Conservation (phyloP, 805 yeast genomes). For the Cyberlindnera mississippiensis region DNA sequence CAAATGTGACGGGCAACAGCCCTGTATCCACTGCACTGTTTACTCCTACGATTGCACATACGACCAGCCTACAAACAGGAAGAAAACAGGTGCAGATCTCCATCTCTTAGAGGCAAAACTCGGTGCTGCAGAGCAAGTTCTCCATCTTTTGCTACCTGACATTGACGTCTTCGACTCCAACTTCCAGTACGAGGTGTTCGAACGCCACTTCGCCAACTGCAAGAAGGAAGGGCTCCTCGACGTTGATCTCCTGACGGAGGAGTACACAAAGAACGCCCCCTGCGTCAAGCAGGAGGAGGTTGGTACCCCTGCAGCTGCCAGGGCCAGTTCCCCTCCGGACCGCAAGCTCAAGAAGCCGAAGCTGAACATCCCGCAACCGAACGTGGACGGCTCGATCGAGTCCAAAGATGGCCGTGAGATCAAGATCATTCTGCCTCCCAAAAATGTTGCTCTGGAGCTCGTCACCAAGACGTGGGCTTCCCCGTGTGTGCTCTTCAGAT, state of each 20-base stretch:
- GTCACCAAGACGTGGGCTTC: conserved; percentile 78
- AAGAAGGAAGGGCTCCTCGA: conserved; percentile 1
- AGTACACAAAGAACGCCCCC: conserved; percentile 11
- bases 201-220: conserved; percentile 11
- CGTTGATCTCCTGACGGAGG: conserved; percentile 8
- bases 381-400: conserved; percentile 37
- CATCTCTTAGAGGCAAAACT: conserved; percentile 33
- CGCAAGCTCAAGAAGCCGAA: conserved; percentile 17
- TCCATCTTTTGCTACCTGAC: conserved; percentile 36
- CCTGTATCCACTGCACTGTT: conserved; percentile 78
- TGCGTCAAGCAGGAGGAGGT: conserved; percentile 5
- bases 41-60: conserved; percentile 80
- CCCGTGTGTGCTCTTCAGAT: conserved; percentile 81
- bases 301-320: conserved; percentile 7
- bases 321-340: background rate
- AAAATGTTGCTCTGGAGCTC: conserved; percentile 64
- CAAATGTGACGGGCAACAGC: conserved; percentile 75
- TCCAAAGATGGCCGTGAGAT: conserved; percentile 43
- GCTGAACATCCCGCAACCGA: conserved; percentile 25
- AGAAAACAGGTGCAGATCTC: conserved; percentile 33
- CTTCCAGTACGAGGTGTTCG: conserved; percentile 29
- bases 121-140: conserved; percentile 32
- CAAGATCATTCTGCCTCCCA: conserved; percentile 68
- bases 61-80: conserved; percentile 52
- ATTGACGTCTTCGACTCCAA: conserved; percentile 32